Percentiles rank a stretch among this genome's conserved stretches.
Evolutionary conservation across 2,329 filamentous ascomycete genomes (phyloP).

Genomic region (Beauveria sp.): DNA sequence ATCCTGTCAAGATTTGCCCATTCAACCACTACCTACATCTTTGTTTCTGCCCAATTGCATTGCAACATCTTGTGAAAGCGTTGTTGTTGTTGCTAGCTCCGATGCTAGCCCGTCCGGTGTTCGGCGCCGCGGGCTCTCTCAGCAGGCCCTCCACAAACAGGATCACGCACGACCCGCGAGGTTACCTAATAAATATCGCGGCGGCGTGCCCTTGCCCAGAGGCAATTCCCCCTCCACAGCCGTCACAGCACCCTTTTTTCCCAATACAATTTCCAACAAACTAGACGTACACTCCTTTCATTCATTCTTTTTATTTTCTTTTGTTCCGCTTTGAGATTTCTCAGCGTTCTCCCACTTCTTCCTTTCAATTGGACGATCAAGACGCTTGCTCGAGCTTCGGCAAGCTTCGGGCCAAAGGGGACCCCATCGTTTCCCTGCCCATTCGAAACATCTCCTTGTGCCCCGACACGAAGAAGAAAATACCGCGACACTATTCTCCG

Average conservation of each 20-base stretch:
- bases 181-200: conserved; percentile 7
- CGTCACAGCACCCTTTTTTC: background rate
- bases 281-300: background rate
- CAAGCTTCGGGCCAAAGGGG: background rate
- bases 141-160: background rate
- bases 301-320: background rate
- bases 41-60: too few relatives aligned
- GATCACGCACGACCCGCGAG: background rate
- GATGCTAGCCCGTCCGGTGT: background rate
- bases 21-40: too few relatives aligned
- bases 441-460: background rate
- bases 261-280: background rate
- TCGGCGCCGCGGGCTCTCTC: background rate
- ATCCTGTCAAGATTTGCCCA: too few relatives aligned
- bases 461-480: background rate
- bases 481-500: background rate
- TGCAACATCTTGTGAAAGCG: too few relatives aligned
- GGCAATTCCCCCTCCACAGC: background rate
- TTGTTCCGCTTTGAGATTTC: background rate
- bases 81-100: background rate
- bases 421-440: background rate
- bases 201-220: background rate
- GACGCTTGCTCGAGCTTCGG: background rate
- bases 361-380: background rate
- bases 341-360: background rate